Evolutionary conservation across 345 rosid genomes (phyloP), one percentile per base, ranked within the genome.

Genomic region (Isatis tinctoria): DNA sequence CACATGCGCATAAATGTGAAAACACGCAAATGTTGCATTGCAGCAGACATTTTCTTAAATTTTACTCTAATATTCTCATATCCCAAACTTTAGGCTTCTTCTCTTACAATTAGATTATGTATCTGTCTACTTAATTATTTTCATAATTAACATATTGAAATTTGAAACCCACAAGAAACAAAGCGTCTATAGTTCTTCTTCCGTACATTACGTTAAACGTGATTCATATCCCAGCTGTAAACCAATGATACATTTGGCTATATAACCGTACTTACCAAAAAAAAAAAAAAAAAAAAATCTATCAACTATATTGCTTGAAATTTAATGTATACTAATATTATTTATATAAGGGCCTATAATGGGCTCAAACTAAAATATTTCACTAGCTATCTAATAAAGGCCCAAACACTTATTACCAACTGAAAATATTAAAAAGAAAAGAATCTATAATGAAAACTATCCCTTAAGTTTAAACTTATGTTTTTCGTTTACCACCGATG

Each of bases 201-300:
- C 74, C 70, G 66, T 69, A 69, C 79, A 69, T 69, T 62, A 57
- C 79, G 74, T 69, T 48, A 14, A 67, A 67, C 47, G 70, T 60
- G 73, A 67, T 74, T 68, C 69, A 52, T 69, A 69, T 61, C 24
- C 12, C 65, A 69, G 65, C 74, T 76, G 74, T 69, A 61, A 40
- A 36, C 56, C 58, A 52, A 51, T 51, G 8, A 7, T 30, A 51
- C 57, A 14, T 51, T 51, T 8, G 30, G 57, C 57, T 24, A 22
- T 49, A 49, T 20, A 10, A n/a, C n/a, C n/a, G n/a, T n/a, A n/a
- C n/a, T n/a, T n/a, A n/a, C n/a, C n/a, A n/a, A n/a, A n/a, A n/a
- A n/a, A n/a, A n/a, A n/a, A n/a, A n/a, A n/a, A n/a, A n/a, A n/a
- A n/a, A n/a, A n/a, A n/a, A n/a, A n/a, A 45, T 48, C 20, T 49